Conservation (phyloP, 2,329 filamentous ascomycete genomes). For the Pseudogymnoascus sp. region DNA sequence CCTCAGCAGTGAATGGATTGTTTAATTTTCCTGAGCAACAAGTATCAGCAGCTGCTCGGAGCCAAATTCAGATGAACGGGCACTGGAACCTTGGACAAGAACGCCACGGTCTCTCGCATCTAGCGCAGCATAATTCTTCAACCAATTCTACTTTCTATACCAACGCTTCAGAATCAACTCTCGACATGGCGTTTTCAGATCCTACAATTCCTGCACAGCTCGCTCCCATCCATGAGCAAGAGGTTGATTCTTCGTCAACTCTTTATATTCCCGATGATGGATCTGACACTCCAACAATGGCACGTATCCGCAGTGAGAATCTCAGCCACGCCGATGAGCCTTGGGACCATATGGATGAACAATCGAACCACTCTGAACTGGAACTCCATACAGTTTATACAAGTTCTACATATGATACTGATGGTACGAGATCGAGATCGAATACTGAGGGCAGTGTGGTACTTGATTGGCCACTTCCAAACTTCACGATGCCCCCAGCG, state of each 20-base stretch:
- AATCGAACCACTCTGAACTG: not conserved
- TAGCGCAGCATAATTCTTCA: not conserved
- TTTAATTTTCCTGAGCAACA: not conserved
- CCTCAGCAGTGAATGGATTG: not conserved
- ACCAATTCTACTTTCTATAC: not conserved
- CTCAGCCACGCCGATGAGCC: not conserved
- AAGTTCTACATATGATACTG: not conserved
- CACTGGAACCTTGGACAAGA: not conserved
- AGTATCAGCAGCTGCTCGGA: not conserved
- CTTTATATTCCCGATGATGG: not conserved
- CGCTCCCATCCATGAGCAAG: not conserved
- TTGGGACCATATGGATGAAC: not conserved
- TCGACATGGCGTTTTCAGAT: not conserved
- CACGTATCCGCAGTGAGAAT: not conserved
- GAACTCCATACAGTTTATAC: not conserved
- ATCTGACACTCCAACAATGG: not conserved
- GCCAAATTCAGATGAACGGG: not conserved
- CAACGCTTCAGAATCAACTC: not conserved
- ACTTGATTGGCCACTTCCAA: not conserved
- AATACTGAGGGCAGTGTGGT: not conserved
- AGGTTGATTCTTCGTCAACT: not conserved
- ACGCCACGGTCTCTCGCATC: not conserved
- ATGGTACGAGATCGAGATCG: not conserved
- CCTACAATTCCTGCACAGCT: not conserved
- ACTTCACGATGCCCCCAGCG: not conserved